Conservation (phyloP, 352 stramenopile species). For the Phytophthora chlamydospora region DNA sequence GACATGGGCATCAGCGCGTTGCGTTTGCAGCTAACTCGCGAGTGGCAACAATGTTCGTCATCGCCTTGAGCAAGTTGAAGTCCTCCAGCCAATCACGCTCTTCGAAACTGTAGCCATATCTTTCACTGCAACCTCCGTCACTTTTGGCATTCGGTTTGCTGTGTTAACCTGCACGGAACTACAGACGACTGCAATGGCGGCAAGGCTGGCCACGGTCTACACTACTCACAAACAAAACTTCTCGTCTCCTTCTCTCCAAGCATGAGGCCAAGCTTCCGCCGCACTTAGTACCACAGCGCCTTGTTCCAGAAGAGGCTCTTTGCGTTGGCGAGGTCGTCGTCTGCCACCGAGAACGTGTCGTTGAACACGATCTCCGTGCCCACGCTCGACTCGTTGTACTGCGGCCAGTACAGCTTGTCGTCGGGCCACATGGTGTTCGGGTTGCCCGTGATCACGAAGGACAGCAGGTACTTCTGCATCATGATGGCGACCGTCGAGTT, state of each 20-base stretch:
- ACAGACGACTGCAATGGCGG: no score
- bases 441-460: conserved; percentile 34
- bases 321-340: conserved; percentile 35
- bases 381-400: conserved; percentile 35
- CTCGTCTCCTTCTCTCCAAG: no score
- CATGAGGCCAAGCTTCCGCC: no score
- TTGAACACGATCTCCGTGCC: conserved; percentile 36
- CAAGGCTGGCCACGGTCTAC: no score
- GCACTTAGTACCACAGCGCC: conserved; percentile 35
- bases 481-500: conserved; percentile 30
- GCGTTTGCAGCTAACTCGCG: no score
- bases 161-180: no score
- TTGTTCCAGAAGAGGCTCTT: conserved; percentile 44
- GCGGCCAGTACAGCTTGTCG: conserved; percentile 36
- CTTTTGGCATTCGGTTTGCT: no score
- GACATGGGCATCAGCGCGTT: no score
- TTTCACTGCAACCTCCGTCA: conserved; percentile 4
- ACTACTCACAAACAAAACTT: no score
- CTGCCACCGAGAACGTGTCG: conserved; percentile 31
- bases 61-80: conserved; percentile 5
- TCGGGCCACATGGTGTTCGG: conserved; percentile 32
- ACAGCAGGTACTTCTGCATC: conserved; percentile 40
- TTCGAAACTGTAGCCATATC: conserved; percentile 3
- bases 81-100: conserved; percentile 15
- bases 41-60: no score